Conservation (phyloP, 345 rosid genomes). For the Erodium maritimum region DNA sequence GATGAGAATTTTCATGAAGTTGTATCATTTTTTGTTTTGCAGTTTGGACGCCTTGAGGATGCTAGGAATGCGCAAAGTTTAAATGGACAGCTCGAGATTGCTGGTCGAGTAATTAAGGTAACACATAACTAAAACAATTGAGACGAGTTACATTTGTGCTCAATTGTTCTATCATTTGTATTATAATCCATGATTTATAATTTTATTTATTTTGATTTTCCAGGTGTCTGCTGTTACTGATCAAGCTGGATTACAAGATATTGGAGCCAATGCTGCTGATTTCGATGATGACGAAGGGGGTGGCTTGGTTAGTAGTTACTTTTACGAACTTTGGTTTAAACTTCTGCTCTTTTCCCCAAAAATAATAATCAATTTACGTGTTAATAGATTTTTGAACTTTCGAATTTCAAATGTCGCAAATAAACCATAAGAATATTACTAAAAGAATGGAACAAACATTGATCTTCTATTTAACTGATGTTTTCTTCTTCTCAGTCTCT, state of each 20-base stretch:
- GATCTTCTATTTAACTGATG: background rate
- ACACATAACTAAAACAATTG: too few relatives aligned
- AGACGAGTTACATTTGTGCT: background rate
- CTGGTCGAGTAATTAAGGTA: slow-evolving; percentile 85
- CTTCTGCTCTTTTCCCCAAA: too few relatives aligned
- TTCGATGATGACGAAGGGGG: slow-evolving; percentile 95
- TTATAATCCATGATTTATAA: background rate
- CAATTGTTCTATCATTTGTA: background rate
- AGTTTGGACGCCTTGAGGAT: slow-evolving; percentile 95
- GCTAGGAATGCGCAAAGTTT: slow-evolving; percentile 79
- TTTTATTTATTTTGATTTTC: slow-evolving; percentile 3
- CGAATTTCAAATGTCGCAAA: background rate
- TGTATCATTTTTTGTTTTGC: slow-evolving; percentile 10
- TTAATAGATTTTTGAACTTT: too few relatives aligned
- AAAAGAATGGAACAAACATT: too few relatives aligned
- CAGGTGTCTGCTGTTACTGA: slow-evolving; percentile 94
- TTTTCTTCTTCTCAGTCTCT: slow-evolving; percentile 42
- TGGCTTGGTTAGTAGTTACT: slow-evolving; percentile 61
- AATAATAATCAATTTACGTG: too few relatives aligned
- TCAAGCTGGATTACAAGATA: slow-evolving; percentile 57
- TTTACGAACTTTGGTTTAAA: background rate
- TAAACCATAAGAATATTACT: too few relatives aligned
- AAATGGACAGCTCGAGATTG: slow-evolving; percentile 88
- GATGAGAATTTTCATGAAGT: background rate
- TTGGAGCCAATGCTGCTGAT: slow-evolving; percentile 58